These are phyloP conservation scores for Pythium aphanidermatum DNA, from an alignment of 352 stramenopile species.

Conservation along the genomic window DNA sequence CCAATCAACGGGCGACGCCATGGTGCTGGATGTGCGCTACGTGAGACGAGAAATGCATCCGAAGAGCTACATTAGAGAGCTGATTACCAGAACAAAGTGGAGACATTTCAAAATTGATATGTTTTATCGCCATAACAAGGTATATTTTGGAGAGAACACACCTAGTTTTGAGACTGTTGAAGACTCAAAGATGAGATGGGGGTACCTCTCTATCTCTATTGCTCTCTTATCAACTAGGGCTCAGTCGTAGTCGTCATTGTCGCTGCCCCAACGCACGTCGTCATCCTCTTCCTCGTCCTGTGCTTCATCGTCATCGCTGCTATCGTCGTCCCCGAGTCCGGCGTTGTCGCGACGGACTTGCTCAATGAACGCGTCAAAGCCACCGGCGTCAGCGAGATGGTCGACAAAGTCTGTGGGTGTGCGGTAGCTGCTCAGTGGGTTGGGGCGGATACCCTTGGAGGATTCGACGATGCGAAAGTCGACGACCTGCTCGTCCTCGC, in stretches of 20 bases:
- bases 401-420: constrained; percentile 80
- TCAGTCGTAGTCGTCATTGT: constrained; percentile 28
- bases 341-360: constrained; percentile 80
- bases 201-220: not conserved
- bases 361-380: constrained; percentile 78
- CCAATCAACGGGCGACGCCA: constrained; percentile 7
- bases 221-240: not conserved
- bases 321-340: constrained; percentile 16
- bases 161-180: too few species aligned
- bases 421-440: constrained; percentile 74
- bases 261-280: constrained; percentile 23
- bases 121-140: too few species aligned
- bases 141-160: too few species aligned
- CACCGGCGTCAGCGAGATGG: constrained; percentile 55
- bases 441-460: constrained; percentile 46
- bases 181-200: too few species aligned
- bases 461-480: constrained; percentile 82
- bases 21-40: too few species aligned
- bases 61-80: too few species aligned
- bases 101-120: too few species aligned
- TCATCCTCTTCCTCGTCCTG: constrained; percentile 15
- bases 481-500: constrained; percentile 43
- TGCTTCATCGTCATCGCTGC: constrained; percentile 19
- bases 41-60: too few species aligned
- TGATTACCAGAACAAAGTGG: too few species aligned